phyloP scores from a whole-genome alignment of 371 early-diverging fungal genomes.

The Apophysomyces trapeziformis region DNA sequence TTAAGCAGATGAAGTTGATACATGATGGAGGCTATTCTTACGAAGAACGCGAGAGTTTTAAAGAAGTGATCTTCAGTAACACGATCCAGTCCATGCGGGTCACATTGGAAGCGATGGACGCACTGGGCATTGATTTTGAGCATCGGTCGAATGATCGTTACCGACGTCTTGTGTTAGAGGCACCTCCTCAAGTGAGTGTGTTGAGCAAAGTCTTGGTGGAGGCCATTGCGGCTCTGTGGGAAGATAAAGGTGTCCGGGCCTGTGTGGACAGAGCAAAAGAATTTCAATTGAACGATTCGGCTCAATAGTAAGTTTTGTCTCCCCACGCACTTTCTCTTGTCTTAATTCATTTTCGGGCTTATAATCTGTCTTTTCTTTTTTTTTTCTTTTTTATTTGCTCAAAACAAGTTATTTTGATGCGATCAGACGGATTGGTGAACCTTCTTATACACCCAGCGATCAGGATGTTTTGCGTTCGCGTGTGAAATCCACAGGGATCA shows the following conservation, averaged over 20 bases:
- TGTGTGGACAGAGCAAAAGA: slow-evolving; percentile 78
- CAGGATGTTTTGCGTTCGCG: slow-evolving; percentile 86
- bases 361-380: neutral
- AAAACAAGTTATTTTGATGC: slow-evolving; percentile 83
- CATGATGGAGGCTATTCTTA: slow-evolving; percentile 90
- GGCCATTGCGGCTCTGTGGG: slow-evolving; percentile 82
- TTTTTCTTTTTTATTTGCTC: slow-evolving; percentile 5
- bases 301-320: slow-evolving; percentile 66
- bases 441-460: slow-evolving; percentile 79
- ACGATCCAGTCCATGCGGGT: slow-evolving; percentile 95
- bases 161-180: slow-evolving; percentile 58
- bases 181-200: slow-evolving; percentile 86
- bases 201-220: slow-evolving; percentile 70
- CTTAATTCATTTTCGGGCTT: no score
- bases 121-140: slow-evolving; percentile 72
- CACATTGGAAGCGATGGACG: slow-evolving; percentile 91
- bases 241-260: slow-evolving; percentile 77
- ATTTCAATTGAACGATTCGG: slow-evolving; percentile 90
- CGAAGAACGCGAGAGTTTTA: slow-evolving; percentile 88
- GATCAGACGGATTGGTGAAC: slow-evolving; percentile 84
- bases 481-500: slow-evolving; percentile 87
- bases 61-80: slow-evolving; percentile 93
- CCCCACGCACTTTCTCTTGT: no score
- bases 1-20: slow-evolving; percentile 97
- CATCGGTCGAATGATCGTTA: slow-evolving; percentile 65